Evolutionary conservation across 768 basidiomycete genomes (phyloP).

Genomic region (Calocybe gangraenosa): DNA sequence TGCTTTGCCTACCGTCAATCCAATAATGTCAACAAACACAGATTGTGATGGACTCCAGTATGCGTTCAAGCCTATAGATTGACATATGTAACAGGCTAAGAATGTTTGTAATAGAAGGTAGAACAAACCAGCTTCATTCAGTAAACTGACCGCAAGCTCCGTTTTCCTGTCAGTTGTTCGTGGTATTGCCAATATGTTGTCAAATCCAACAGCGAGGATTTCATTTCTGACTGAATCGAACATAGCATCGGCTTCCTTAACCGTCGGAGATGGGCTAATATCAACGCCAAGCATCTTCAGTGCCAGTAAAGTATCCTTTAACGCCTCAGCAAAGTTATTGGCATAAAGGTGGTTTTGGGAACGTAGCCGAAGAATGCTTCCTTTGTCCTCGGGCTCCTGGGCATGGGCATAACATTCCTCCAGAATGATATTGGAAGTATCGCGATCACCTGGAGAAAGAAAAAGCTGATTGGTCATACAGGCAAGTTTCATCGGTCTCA

Average conservation of each 20-base stretch:
- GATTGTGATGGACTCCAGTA: conserved; percentile 62
- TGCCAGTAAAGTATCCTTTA: conserved; percentile 55
- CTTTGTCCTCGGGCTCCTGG: conserved; percentile 50
- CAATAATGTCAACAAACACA: conserved; percentile 59
- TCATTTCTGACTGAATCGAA: conserved; percentile 70
- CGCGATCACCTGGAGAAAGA: conserved; percentile 51
- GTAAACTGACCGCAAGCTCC: conserved; percentile 59
- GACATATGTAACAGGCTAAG: not conserved
- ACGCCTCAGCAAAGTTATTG: conserved; percentile 50
- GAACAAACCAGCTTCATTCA: conserved; percentile 62
- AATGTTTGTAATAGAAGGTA: not conserved
- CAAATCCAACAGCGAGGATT: conserved; percentile 65
- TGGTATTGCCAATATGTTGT: conserved; percentile 60
- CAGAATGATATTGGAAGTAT: conserved; percentile 47
- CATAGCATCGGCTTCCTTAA: conserved; percentile 54
- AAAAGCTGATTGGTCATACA: conserved; percentile 3
- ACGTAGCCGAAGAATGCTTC: conserved; percentile 51
- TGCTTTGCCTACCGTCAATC: conserved; percentile 45
- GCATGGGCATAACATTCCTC: conserved; percentile 49
- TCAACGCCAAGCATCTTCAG: conserved; percentile 61
- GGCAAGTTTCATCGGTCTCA: not conserved
- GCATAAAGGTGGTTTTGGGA: conserved; percentile 63
- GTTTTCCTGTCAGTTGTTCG: conserved; percentile 54
- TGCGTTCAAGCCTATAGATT: conserved; percentile 52
- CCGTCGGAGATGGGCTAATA: conserved; percentile 47